Evolutionary conservation across 2,329 filamentous ascomycete genomes (phyloP).

Genomic region (Microdochium bolleyi): DNA sequence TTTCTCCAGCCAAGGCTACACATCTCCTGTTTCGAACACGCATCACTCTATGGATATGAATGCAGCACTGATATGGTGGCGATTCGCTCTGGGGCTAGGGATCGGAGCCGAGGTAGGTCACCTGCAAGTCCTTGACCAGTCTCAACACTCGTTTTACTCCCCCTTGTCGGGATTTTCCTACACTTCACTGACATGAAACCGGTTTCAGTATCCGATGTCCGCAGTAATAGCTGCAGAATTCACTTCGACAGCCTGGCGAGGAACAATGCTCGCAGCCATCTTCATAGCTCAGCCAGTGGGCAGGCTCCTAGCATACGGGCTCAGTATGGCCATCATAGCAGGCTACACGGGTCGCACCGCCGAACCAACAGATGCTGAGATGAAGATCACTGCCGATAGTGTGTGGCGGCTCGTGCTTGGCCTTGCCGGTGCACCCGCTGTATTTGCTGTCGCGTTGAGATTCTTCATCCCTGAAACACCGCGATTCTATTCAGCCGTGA

Average conservation of each 20-base stretch:
- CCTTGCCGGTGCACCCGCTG: constrained; percentile 35
- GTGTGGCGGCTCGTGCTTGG: constrained; percentile 42
- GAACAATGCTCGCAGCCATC: constrained; percentile 16
- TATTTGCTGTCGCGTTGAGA: constrained; percentile 36
- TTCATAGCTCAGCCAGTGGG: constrained; percentile 17
- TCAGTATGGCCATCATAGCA: constrained; percentile 7
- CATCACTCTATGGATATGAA: constrained; percentile 15
- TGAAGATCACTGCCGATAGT: constrained; percentile 27
- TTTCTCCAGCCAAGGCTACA: constrained; percentile 8
- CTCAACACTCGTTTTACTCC: neutral
- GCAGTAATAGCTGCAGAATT: constrained; percentile 20
- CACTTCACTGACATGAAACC: neutral
- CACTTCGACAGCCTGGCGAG: constrained; percentile 15
- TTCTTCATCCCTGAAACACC: constrained; percentile 43
- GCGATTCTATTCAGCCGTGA: constrained; percentile 18
- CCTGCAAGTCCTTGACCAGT: neutral
- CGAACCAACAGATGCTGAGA: neutral
- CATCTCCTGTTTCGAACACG: neutral
- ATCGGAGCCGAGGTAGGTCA: constrained; percentile 16
- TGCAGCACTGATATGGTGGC: constrained; percentile 11
- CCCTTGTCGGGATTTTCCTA: neutral
- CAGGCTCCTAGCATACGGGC: constrained; percentile 7
- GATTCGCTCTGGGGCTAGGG: constrained; percentile 14
- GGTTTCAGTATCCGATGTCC: constrained; percentile 17
- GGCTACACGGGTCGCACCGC: constrained; percentile 1